These are phyloP conservation scores for Platanthera guangdongensis DNA, from an alignment of 106 monocot genomes.

Conservation along the genomic window DNA sequence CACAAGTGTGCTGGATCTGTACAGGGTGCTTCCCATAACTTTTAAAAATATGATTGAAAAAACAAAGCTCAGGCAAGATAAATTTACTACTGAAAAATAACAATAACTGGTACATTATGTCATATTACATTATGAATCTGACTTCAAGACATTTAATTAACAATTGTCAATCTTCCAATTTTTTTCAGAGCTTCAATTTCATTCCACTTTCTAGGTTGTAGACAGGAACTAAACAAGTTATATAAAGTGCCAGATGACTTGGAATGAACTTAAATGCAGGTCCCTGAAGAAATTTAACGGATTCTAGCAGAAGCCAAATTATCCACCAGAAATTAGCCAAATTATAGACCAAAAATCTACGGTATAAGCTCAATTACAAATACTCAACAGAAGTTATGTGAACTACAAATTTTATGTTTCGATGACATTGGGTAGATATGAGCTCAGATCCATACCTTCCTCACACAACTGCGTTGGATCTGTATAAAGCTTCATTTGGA, in stretches of 20 bases:
- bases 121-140: neutral
- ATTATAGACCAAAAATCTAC: conserved; percentile 20
- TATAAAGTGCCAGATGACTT: neutral
- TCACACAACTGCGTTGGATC: no score
- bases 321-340: conserved; percentile 36
- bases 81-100: neutral
- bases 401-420: no score
- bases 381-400: no score
- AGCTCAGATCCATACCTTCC: no score
- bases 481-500: no score
- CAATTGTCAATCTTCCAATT: neutral
- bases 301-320: neutral
- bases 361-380: conserved; percentile 29
- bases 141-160: neutral
- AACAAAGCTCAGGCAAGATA: neutral
- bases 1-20: no score
- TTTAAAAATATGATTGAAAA: neutral
- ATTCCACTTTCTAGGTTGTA: neutral
- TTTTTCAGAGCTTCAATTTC: neutral
- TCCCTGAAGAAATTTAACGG: no score
- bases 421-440: no score
- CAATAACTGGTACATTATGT: neutral
- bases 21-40: neutral
- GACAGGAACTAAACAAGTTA: neutral
- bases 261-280: conserved; percentile 33